Base-by-base conservation (phyloP, 73 alveolate species). In the Tetrahymena borealis region DNA sequence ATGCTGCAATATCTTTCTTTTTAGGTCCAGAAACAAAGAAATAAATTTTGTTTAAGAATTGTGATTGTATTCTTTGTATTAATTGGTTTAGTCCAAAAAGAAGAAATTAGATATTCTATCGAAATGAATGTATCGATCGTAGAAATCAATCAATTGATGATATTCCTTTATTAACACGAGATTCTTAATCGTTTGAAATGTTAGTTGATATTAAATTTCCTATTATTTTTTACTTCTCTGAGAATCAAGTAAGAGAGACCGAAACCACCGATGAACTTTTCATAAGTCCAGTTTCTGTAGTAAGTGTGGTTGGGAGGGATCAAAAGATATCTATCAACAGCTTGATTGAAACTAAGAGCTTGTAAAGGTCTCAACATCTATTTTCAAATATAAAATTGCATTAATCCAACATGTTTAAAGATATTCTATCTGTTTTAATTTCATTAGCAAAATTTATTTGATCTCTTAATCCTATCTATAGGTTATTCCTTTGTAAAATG, bases 281-380 rank as follows among this genome's bases (percentile, higher is more conserved):
- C 91, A 24, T 78, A 40, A 38, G 95, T 38, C 95, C 95, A 93
- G 78, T 93, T 92, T 93, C 95, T 93, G 91, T 91, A 93, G 91
- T 78, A 93, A 18, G 95, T 93, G 91, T 93, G 95, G 91, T 93
- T 93, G 38, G 95, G 95, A 33, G 90, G 90, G 35, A 93, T 93
- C 32, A 32, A 39, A 28, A 93, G 37, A 33, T 93, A 93, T 93
- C 91, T 93, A 37, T 79, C 78, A 38, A 93, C 91, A 39, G 41
- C 90, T 40, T 93, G 93, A 39, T 93, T 92, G 85, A 85, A 93
- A 31, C 43, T 15, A 39, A 79, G 78, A 79, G 39, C 78, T 79
- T 90, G 28, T 32, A 93, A 85, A 79, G 95, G 95, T 79, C 95
- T 85, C 42, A 90, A 33, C 38, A 79, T 79, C 95, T 92, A 91